Evolutionary conservation across 2,329 filamentous ascomycete genomes (phyloP).

Genomic region (Fusarium chuoi): DNA sequence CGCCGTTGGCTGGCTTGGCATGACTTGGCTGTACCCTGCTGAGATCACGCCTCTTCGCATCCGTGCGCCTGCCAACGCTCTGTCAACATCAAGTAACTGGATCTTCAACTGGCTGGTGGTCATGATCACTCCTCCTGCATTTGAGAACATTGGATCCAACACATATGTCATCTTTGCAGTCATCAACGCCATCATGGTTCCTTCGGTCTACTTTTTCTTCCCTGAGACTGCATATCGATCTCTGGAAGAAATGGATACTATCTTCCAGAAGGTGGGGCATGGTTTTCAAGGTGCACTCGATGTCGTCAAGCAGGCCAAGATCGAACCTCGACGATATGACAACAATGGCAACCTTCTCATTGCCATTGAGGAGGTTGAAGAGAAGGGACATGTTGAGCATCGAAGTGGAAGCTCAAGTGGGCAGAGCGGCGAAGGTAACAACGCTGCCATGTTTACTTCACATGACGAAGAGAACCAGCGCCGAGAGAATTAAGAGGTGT

Average conservation of each 20-base stretch:
- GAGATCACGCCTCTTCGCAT: conserved; percentile 76
- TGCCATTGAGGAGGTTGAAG: conserved; percentile 54
- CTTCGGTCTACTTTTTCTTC: conserved; percentile 69
- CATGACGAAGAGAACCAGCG: conserved; percentile 51
- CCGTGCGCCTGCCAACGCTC: conserved; percentile 69
- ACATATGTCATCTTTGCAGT: conserved; percentile 75
- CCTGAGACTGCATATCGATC: conserved; percentile 72
- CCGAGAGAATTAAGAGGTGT: conserved; percentile 13
- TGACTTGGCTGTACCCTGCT: conserved; percentile 72
- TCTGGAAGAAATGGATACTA: conserved; percentile 74
- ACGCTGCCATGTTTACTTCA: conserved; percentile 45
- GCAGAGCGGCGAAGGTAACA: conserved; percentile 24
- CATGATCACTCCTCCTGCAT: conserved; percentile 70
- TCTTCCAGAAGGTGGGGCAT: conserved; percentile 65
- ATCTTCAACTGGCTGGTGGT: conserved; percentile 73
- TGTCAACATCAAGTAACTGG: conserved; percentile 66
- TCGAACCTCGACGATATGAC: conserved; percentile 66
- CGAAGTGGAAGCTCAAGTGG: conserved; percentile 44
- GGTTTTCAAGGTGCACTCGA: conserved; percentile 52
- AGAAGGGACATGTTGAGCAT: conserved; percentile 48
- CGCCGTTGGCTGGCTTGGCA: conserved; percentile 67
- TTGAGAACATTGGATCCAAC: conserved; percentile 65
- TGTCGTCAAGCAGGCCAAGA: conserved; percentile 51
- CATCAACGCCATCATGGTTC: conserved; percentile 70
- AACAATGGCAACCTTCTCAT: conserved; percentile 69